Evolutionary conservation across 2,329 filamentous ascomycete genomes (phyloP).

Genomic region (Pseudopithomyces chartarum): DNA sequence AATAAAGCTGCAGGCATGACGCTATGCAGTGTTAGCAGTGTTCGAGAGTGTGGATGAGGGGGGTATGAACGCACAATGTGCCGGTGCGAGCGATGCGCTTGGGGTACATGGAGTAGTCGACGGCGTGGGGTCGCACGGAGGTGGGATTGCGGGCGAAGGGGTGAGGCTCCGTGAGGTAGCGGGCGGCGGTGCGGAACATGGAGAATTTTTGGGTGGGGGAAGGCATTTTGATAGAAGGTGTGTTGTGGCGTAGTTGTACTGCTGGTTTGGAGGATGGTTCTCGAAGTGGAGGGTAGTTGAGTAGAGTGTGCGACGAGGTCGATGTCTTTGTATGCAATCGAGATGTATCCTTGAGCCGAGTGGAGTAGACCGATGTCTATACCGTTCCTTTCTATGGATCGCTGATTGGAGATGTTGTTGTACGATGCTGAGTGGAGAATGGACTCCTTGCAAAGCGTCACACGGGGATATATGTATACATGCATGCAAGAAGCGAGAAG

Average conservation of each 20-base stretch:
- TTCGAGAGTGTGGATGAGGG: background rate
- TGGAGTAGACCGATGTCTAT: conserved; percentile 13
- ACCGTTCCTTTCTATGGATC: background rate
- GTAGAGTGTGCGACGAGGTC: conserved; percentile 3
- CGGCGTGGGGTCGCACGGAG: conserved; percentile 27
- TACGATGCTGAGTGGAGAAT: conserved; percentile 7
- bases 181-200: conserved; percentile 38
- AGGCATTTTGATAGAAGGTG: conserved; percentile 29
- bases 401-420: conserved; percentile 11
- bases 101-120: conserved; percentile 28
- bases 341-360: background rate
- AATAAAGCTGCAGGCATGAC: conserved; percentile 34
- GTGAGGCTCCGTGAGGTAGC: conserved; percentile 42
- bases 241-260: background rate
- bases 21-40: conserved; percentile 17
- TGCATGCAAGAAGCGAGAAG: background rate
- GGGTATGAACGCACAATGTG: conserved; percentile 28
- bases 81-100: conserved; percentile 28
- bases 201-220: conserved; percentile 35
- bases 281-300: background rate
- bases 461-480: conserved; percentile 3
- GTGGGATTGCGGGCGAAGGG: conserved; percentile 40
- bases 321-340: background rate
- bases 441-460: background rate
- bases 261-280: background rate